Base-by-base conservation (phyloP, 306 rosid species). In the Prunus mira region DNA sequence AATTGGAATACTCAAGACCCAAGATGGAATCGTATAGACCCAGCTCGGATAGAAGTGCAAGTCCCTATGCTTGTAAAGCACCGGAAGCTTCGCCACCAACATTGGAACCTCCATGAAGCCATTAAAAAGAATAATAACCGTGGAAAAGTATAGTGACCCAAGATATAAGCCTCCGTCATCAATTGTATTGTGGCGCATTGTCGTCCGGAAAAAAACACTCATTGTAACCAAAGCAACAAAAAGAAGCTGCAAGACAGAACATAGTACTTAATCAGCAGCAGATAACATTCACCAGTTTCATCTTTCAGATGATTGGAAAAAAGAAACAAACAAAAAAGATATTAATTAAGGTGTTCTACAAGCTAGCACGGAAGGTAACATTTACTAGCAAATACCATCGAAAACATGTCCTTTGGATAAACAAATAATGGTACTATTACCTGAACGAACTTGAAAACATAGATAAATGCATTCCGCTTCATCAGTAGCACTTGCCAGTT, bases 61-160 rank as follows among this genome's bases (percentile, higher is more conserved):
- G 81, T 96, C 99, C 74, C 99, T 88, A 69, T 96, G 99, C 91
- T 96, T 96, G 99, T 96, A 96, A 82, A 96, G 72, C 74, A 91
- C 88, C 28, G 97, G 99, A 83, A 96, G 98, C 91, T 96, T 96
- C 78, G 96, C 97, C 68, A 96, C 99, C 84, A 96, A 83, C 99
- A 96, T 92, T 54, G 99, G 80, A 74, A 92, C 98, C 86, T 96
- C 99, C 46, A 93, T 96, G 86, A 96, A 96, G 82, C 99, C 99
- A 82, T 96, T 96, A 77, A 96, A 96, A 75, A 96, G 98, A 84
- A 96, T 86, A 63, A 89, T 96, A 76, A 96, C 92, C 90, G 89
- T 96, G 71, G 99, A 96, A 81, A 96, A 96, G 88, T 96, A 96
- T n/a, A 92, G 78, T 76, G 98, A 73, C 65, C 99, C 99, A 47